phyloP scores from a whole-genome alignment of 2,329 filamentous ascomycete genomes.

The Colletotrichum falcatum region DNA sequence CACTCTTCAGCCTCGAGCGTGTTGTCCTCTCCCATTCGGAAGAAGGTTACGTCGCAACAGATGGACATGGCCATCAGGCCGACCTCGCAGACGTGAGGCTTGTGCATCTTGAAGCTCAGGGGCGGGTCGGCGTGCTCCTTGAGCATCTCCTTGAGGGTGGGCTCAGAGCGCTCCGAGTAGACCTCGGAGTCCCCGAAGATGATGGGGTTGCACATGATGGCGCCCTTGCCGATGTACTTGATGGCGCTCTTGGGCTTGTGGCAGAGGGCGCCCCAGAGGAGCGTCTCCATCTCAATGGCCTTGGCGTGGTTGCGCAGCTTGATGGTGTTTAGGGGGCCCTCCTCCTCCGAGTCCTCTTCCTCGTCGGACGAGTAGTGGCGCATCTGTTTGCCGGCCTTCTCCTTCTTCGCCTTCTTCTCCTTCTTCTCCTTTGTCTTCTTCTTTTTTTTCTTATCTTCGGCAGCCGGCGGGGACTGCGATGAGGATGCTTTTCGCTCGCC shows the following conservation, averaged over 20 bases:
- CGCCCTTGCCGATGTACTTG: conserved; percentile 54
- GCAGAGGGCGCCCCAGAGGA: conserved; percentile 54
- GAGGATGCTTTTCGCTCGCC: conserved; percentile 22
- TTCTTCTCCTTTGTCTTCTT: conserved; percentile 30
- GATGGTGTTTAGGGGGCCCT: conserved; percentile 48
- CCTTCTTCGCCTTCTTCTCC: conserved; percentile 15
- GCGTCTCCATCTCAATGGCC: conserved; percentile 53
- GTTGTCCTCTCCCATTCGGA: conserved; percentile 43
- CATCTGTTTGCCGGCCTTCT: conserved; percentile 24
- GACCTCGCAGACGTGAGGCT: conserved; percentile 52
- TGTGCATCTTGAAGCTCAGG: conserved; percentile 50
- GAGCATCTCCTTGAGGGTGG: conserved; percentile 48
- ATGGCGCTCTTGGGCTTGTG: conserved; percentile 51
- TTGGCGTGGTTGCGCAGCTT: conserved; percentile 53
- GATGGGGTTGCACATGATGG: conserved; percentile 53
- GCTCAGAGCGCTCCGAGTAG: conserved; percentile 46
- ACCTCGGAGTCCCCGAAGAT: conserved; percentile 46
- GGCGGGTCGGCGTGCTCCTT: conserved; percentile 45
- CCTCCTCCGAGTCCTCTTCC: conserved; percentile 34
- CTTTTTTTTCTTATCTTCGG: conserved; percentile 25
- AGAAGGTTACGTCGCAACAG: conserved; percentile 51
- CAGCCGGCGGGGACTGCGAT: conserved; percentile 29
- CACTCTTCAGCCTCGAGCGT: conserved; percentile 47
- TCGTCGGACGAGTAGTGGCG: conserved; percentile 24
- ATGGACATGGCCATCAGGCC: conserved; percentile 53